Evolutionary conservation across 352 stramenopile genomes (phyloP).

Genomic region (Phytopythium helicoides): DNA sequence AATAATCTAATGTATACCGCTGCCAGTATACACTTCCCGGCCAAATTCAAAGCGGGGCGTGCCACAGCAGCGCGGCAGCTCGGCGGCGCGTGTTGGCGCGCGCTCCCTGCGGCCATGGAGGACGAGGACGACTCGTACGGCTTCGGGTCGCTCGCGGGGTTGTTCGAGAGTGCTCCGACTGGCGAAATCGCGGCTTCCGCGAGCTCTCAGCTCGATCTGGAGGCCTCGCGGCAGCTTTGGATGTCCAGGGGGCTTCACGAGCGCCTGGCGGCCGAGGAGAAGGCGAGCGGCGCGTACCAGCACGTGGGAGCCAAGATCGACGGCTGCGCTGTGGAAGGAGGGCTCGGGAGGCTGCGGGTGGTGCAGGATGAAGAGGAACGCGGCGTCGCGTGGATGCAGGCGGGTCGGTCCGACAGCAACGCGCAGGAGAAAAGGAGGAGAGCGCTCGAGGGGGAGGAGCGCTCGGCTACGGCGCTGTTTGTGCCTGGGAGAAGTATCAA

Average conservation of each 20-base stretch:
- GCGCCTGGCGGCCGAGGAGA: constrained; percentile 24
- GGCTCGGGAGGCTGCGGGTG: constrained; percentile 34
- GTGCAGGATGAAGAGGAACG: constrained; percentile 14
- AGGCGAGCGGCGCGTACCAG: constrained; percentile 19
- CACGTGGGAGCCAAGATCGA: constrained; percentile 55
- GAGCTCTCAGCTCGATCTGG: constrained; percentile 29
- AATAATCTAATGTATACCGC: no score
- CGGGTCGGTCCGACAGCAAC: constrained; percentile 46
- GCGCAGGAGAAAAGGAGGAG: constrained; percentile 45
- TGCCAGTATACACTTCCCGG: no score
- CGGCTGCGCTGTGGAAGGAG: constrained; percentile 44
- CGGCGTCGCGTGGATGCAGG: constrained; percentile 58
- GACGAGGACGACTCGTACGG: constrained; percentile 68
- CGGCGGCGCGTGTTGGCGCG: no score
- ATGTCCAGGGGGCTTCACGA: constrained; percentile 38
- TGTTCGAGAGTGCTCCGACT: constrained; percentile 31
- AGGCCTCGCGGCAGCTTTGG: constrained; percentile 40
- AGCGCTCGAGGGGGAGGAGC: constrained; percentile 22
- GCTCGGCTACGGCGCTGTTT: constrained; percentile 35
- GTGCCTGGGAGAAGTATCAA: constrained; percentile 26
- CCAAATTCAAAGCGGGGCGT: no score
- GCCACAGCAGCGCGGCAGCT: no score
- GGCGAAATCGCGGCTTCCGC: background rate
- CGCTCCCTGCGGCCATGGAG: constrained; percentile 21
- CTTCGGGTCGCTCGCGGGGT: constrained; percentile 63